Evolutionary conservation across 805 yeast species (phyloP).

Genomic region (Nakazawaea ambrosiae): DNA sequence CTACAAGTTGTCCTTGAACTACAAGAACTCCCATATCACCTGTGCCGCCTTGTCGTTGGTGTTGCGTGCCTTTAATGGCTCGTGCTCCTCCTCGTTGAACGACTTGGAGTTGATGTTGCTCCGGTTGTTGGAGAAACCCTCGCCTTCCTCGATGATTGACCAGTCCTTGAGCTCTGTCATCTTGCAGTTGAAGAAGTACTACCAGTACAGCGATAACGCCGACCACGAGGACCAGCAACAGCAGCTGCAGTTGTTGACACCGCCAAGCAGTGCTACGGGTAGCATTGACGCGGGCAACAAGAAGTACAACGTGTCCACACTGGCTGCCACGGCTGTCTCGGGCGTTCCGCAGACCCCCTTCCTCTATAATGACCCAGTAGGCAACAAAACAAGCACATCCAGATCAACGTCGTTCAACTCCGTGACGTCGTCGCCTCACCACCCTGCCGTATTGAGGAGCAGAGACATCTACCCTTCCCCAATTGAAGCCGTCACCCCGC

Average conservation of each 20-base stretch:
- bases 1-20: constrained; percentile 47
- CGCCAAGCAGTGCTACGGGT: constrained; percentile 10
- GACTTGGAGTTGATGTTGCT: constrained; percentile 21
- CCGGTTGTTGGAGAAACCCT: constrained; percentile 9
- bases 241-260: constrained; percentile 9
- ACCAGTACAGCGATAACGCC: background rate
- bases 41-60: constrained; percentile 44
- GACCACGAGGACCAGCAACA: background rate
- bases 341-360: too few relatives aligned
- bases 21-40: constrained; percentile 37
- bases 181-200: constrained; percentile 5
- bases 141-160: constrained; percentile 8
- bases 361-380: too few relatives aligned
- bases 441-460: too few relatives aligned
- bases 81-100: constrained; percentile 28
- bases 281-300: constrained; percentile 13
- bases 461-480: constrained; percentile 10
- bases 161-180: constrained; percentile 1
- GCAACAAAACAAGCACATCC: too few relatives aligned
- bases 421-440: too few relatives aligned
- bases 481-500: constrained; percentile 5
- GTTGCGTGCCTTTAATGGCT: constrained; percentile 31
- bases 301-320: too few relatives aligned
- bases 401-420: too few relatives aligned
- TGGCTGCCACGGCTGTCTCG: too few relatives aligned